Evolutionary conservation across 345 rosid genomes (phyloP), one percentile per base, ranked within the genome.

Genomic region (Syzygium aromaticum): DNA sequence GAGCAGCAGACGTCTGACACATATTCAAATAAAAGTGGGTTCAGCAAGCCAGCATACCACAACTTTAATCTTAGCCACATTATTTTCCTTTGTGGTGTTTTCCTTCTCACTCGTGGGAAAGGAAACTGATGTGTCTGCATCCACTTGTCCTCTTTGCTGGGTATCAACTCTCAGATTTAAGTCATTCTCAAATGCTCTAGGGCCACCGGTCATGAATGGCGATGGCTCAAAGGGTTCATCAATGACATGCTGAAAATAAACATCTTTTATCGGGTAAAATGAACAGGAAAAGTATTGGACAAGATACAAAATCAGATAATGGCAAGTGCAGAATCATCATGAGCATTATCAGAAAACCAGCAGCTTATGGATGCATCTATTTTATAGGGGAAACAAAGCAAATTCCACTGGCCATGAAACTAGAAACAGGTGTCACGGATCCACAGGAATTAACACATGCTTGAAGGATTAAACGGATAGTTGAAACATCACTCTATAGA

Each of bases 181-280:
- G 77, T 94, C 99, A 90, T 91, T 90, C 89, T 96, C 98, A 88
- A 93, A 91, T 63, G 92, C 97, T 91, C 93, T 92, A 52, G 92
- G 90, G 87, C 89, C 92, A 90, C 91, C 94, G 85, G 98, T 94
- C 94, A 95, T 89, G 90, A 95, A 94, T 33, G 99, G 99, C 3
- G 98, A 96, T 90, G 96, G 96, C 92, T 97, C 96, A 90, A 97
- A 96, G 85, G 99, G 98, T 90, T 95, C 99, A 51, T 98, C 92
- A 27, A 96, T 95, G 87, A 94, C 95, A 91, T 95, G 98, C 99
- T 98, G 98, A 87, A 88, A 78, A n/a, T 51, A 86, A 52, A 54
- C 67, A 52, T 30, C 52, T 38, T 86, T 80, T 25, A n/a, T 54
- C 27, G 63, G 27, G 40, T 25, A 51, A 30, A 38, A 9, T 56